Percentiles rank a stretch among this genome's conserved stretches.
Conservation (phyloP, 1,284 basidiomycete genomes). For the Sanguinoderma infundibulare region DNA sequence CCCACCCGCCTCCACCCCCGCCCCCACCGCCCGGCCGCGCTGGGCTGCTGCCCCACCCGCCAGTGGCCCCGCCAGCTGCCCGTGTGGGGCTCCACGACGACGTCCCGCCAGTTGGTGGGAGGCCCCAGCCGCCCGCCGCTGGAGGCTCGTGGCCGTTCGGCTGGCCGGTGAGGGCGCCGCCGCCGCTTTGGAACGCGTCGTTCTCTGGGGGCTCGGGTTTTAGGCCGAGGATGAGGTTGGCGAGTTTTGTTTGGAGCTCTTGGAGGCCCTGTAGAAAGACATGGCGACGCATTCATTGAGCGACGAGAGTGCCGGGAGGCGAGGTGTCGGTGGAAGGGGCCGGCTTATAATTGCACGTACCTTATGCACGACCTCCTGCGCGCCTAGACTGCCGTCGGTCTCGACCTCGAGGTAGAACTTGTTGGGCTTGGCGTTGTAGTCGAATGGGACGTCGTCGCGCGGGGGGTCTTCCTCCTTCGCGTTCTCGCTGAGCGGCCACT, state of each 20-base stretch:
- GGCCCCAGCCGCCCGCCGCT: constrained; percentile 26
- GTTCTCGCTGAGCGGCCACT: constrained; percentile 87
- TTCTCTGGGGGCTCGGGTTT: constrained; percentile 63
- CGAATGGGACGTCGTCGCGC: constrained; percentile 81
- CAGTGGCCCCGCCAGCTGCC: constrained; percentile 9
- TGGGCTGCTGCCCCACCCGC: constrained; percentile 10
- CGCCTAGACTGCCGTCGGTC: constrained; percentile 86
- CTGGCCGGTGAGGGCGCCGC: constrained; percentile 11
- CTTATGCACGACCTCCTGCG: constrained; percentile 89
- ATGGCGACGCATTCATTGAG: background rate
- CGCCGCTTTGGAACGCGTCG: constrained; percentile 39
- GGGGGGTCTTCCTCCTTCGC: constrained; percentile 83
- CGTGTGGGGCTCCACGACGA: constrained; percentile 20
- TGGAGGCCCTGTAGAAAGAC: constrained; percentile 65
- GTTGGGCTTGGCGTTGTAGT: constrained; percentile 84
- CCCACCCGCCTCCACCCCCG: constrained; percentile 19
- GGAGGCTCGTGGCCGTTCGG: constrained; percentile 28
- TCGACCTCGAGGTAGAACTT: constrained; percentile 94
- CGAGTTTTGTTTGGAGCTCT: constrained; percentile 83
- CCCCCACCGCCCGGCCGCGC: constrained; percentile 11
- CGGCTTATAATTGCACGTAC: constrained; percentile 45
- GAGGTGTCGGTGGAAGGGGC: background rate
- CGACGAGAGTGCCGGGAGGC: background rate
- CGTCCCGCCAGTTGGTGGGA: constrained; percentile 15
- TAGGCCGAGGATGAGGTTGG: constrained; percentile 76